Evolutionary conservation across 768 basidiomycete species (phyloP).

Genomic region (Cystobasidium ongulense): DNA sequence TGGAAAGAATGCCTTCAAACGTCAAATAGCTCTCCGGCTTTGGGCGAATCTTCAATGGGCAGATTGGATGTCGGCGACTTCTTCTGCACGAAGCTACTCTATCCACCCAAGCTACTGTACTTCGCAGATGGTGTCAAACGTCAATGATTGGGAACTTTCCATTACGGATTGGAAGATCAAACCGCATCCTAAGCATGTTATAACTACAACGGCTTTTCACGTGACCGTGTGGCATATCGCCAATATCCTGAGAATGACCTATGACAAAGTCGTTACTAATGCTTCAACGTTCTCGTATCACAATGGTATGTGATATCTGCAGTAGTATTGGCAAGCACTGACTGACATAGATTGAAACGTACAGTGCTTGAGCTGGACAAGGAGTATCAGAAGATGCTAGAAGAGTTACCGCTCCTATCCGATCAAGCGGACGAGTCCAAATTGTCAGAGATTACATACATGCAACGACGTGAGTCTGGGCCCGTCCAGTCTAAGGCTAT

Average conservation of each 20-base stretch:
- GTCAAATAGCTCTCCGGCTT: not conserved
- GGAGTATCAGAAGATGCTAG: constrained; percentile 6
- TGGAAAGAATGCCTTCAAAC: constrained; percentile 5
- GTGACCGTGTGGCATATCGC: not conserved
- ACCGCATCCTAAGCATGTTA: not conserved
- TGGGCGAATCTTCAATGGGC: constrained; percentile 3
- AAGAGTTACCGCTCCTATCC: not conserved
- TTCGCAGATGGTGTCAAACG: not conserved
- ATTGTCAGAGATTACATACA: not conserved
- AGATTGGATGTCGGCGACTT: constrained; percentile 4
- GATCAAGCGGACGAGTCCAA: not conserved
- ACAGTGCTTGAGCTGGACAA: not conserved
- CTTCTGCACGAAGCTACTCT: not conserved
- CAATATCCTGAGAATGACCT: not conserved
- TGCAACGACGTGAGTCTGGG: not conserved
- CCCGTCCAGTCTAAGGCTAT: not conserved
- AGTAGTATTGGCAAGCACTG: not conserved
- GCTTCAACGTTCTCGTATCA: not conserved
- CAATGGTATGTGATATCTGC: not conserved
- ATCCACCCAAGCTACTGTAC: constrained; percentile 8
- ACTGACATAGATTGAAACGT: not conserved
- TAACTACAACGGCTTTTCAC: not conserved
- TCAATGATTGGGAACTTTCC: not conserved
- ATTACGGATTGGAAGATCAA: not conserved
- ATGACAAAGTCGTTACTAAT: not conserved